Base-by-base conservation (phyloP, 257 asterid species). In the Dorcoceras hygrometricum region DNA sequence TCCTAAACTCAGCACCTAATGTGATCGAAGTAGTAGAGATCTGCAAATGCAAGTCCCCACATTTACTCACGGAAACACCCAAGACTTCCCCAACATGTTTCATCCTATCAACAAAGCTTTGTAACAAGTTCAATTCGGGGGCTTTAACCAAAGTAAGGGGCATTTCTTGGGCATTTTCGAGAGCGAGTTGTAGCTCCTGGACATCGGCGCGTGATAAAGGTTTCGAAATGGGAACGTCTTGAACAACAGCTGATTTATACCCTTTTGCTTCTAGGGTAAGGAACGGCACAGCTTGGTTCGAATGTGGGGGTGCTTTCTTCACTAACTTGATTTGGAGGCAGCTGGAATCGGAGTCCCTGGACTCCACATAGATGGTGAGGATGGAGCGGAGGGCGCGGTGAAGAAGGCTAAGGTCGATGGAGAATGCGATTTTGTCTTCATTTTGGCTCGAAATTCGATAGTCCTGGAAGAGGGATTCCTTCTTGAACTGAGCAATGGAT, bases 341-440 rank as follows among this genome's bases (percentile, higher is more conserved):
- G 71, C 59, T 64, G 64, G 85, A 22, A 4, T 66, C 53, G 72
- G 57, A n/a, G 70, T 65, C 79, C 63, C 79, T 70, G 65, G 82
- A 78, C 48, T 79, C 82, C 59, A 79, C 66, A 74, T 81, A 82
- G 80, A 87, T 74, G 72, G 89, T 67, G 80, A 92, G 82, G 79
- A 93, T 78, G 62, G 96, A 88, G 67, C 89, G 88, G 73, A 93
- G 86, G 71, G 99, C 99, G 53, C 97, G 90, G 79, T 88, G 99
- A 78, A 93, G 92, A 81, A 86, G 99, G 73, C 90, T 56, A 50
- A 90, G 85, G 74, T 88, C 99, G 78, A 93, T 59, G 69, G 96
- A 63, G 73, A 93, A 88, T 29, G 97, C 91, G 69, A 93, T 93
- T 6, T 62, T 64, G 73, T 88, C 88, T 32, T 84, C 88, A 75